Base-by-base conservation (phyloP, 1,139 yeast genomes). In the Pichia sp. region DNA sequence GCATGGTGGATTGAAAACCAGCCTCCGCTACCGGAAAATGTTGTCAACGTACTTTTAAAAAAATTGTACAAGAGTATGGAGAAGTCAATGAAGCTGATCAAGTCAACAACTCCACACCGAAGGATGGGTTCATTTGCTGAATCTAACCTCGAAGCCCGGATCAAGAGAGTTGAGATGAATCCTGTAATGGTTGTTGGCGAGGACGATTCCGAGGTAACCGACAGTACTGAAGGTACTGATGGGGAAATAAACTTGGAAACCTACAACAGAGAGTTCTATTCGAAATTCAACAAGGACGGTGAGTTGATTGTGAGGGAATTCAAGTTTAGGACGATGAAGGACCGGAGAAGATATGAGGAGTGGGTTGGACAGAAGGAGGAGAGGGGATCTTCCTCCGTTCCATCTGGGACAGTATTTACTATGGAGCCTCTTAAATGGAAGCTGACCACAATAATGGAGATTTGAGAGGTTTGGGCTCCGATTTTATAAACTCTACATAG, bases 341-440 rank as follows among this genome's bases (percentile, higher is more conserved):
- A 79, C 59, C 70, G 75, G 51, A 69, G 80, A 7, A 77, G 76
- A 57, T 78, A 78, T 60, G 75, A 78, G 32, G 52, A 40, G 23
- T 32, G 45, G 44, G n/a, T 32, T 11, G 30, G 47, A 15, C 8
- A 31, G 34, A 31, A 31, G 11, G 34, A 31, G 4, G 34, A 31
- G 4, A 4, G 11, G 11, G 34, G 11, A 31, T 31, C 34, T 31
- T 11, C 34, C 34, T 31, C 34, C 34, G 34, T 31, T 19, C 23
- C 23, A 19, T 19, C 23, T 19, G 3, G 3, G 23, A 19, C 23
- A 19, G 2, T 19, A 19, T 19, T 19, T 19, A 19, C 23, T 11
- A 31, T 31, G 34, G 71, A 72, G 48, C 82, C 82, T 1, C 63
- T 79, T 43, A 78, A 76, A 58, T 80, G 84, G 83, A 79, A 78